Evolutionary conservation across 2,329 filamentous ascomycete genomes (phyloP).

Genomic region (Cladorrhinum sp.): DNA sequence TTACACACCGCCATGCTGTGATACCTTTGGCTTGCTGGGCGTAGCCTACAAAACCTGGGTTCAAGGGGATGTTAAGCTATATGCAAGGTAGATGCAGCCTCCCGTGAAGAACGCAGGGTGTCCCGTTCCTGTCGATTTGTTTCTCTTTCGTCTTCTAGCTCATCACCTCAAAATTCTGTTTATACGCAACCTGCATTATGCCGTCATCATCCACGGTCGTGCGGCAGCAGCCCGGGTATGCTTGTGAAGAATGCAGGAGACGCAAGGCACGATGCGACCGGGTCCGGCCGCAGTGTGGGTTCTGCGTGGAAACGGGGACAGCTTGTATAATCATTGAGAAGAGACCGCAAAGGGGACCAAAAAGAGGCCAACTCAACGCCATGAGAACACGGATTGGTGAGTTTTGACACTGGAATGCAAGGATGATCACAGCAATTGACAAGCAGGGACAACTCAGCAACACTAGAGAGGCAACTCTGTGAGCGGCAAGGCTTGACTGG

Average conservation of each 20-base stretch:
- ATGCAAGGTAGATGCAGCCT: neutral
- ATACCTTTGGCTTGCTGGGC: neutral
- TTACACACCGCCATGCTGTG: neutral
- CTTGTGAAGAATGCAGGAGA: conserved; percentile 7
- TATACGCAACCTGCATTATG: neutral
- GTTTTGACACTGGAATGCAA: neutral
- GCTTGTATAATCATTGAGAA: conserved; percentile 2
- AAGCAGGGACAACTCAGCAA: neutral
- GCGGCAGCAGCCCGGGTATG: conserved; percentile 8
- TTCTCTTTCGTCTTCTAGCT: neutral
- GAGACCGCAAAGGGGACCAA: conserved; percentile 5
- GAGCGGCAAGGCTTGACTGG: neutral
- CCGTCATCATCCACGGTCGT: neutral
- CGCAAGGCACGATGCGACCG: conserved; percentile 10
- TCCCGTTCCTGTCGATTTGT: neutral
- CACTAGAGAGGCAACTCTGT: neutral
- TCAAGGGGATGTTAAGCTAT: neutral
- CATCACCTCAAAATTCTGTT: neutral
- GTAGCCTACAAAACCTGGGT: neutral
- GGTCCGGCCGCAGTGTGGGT: conserved; percentile 3
- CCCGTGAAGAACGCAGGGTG: neutral
- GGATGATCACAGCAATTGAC: neutral
- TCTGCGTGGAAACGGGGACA: conserved; percentile 1
- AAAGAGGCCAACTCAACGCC: conserved; percentile 1
- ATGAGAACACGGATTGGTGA: conserved; percentile 7